Evolutionary conservation across 768 basidiomycete genomes (phyloP).

Genomic region (Cubamyces lactineus): DNA sequence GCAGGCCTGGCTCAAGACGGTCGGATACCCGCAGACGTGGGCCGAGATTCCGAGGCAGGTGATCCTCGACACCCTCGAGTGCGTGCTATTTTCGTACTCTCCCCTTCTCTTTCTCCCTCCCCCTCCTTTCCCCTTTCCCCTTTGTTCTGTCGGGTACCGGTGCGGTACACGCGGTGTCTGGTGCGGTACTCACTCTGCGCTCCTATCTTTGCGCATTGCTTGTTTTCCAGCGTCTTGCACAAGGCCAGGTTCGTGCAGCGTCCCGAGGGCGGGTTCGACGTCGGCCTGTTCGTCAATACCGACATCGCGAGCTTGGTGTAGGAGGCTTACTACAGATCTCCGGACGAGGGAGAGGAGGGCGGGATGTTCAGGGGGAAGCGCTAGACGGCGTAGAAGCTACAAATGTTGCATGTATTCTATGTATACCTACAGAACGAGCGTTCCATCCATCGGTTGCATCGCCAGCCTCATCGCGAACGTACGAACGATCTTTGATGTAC

Average conservation of each 20-base stretch:
- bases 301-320: slow-evolving; percentile 55
- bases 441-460: too few species aligned
- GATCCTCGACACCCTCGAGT: slow-evolving; percentile 73
- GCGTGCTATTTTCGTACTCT: slow-evolving; percentile 29
- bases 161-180: too few species aligned
- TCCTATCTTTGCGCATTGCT: neutral
- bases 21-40: slow-evolving; percentile 73
- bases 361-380: too few species aligned
- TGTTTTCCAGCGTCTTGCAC: slow-evolving; percentile 58
- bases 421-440: too few species aligned
- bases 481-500: too few species aligned
- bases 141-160: neutral
- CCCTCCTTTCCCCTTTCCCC: neutral
- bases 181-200: slow-evolving; percentile 11
- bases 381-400: too few species aligned
- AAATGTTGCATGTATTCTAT: too few species aligned
- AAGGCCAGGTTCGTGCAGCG: slow-evolving; percentile 74
- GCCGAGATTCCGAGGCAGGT: slow-evolving; percentile 63
- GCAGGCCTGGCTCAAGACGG: slow-evolving; percentile 83
- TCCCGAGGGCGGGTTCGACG: slow-evolving; percentile 56
- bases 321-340: too few species aligned
- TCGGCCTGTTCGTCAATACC: slow-evolving; percentile 59
- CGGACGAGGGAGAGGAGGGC: too few species aligned
- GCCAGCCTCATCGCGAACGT: too few species aligned
- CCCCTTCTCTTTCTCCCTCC: neutral